phyloP scores from a whole-genome alignment of 177 flowering plant species.

The Vitis hybrid region DNA sequence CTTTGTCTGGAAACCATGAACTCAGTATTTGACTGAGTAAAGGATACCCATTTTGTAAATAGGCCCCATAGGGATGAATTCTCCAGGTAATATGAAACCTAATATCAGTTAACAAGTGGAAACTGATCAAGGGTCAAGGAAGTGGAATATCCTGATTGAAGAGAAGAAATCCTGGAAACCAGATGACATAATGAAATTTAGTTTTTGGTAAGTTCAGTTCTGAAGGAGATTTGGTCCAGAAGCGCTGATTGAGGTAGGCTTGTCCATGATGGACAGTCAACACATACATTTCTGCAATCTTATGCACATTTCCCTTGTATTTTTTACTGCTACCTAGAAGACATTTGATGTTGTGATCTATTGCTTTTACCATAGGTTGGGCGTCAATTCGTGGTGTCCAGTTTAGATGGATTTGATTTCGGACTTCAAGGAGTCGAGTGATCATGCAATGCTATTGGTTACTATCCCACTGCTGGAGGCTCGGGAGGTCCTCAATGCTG shows the following conservation, averaged over 20 bases:
- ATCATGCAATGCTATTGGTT: constrained; percentile 35
- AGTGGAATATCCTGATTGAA: constrained; percentile 5
- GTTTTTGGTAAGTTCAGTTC: constrained; percentile 24
- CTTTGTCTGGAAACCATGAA: not conserved
- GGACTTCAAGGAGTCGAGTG: constrained; percentile 45
- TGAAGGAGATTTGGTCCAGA: constrained; percentile 30
- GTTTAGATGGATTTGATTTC: constrained; percentile 39
- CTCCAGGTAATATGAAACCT: not conserved
- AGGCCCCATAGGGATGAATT: not conserved
- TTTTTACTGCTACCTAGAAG: constrained; percentile 20
- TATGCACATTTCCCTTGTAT: constrained; percentile 18
- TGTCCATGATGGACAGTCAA: constrained; percentile 28
- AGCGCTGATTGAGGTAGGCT: constrained; percentile 48
- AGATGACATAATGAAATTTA: constrained; percentile 8
- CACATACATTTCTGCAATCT: constrained; percentile 28
- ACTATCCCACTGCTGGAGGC: constrained; percentile 46
- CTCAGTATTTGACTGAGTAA: not conserved
- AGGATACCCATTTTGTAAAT: not conserved
- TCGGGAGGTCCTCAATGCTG: constrained; percentile 44
- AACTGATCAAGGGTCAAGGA: not conserved
- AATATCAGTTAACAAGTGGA: not conserved
- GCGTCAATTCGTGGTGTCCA: constrained; percentile 36
- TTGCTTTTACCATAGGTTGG: constrained; percentile 68
- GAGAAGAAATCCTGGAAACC: constrained; percentile 8
- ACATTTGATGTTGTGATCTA: constrained; percentile 62